These are phyloP conservation scores for Ceratopteris richardii DNA, from an alignment of 75 land plant species.

Conservation along the genomic window DNA sequence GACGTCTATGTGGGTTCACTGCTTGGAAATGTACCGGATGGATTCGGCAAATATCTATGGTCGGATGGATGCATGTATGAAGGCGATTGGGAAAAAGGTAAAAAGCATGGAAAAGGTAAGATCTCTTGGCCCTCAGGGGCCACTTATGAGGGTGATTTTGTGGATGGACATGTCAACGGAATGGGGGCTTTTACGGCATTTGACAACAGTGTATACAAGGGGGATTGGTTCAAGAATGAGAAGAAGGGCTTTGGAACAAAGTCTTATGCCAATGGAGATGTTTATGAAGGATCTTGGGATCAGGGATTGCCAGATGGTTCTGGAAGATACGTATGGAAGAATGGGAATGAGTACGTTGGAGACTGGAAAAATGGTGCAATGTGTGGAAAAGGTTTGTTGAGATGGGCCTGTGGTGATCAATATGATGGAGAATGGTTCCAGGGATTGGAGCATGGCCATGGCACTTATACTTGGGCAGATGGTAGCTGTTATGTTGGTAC, in stretches of 20 bases:
- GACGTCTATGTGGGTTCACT: conserved; percentile 67
- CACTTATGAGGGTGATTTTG: conserved; percentile 81
- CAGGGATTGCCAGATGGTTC: conserved; percentile 81
- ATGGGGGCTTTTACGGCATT: conserved; percentile 53
- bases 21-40: conserved; percentile 70
- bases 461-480: conserved; percentile 79
- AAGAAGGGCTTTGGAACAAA: conserved; percentile 87
- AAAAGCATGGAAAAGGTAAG: conserved; percentile 78
- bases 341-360: conserved; percentile 77
- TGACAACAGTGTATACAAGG: conserved; percentile 58
- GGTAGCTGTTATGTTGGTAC: conserved; percentile 85
- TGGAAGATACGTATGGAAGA: conserved; percentile 77
- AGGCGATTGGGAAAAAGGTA: conserved; percentile 92
- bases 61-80: conserved; percentile 83
- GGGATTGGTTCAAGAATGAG: conserved; percentile 70
- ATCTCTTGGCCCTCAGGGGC: conserved; percentile 80
- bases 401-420: conserved; percentile 75
- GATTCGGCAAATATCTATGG: conserved; percentile 82
- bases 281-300: conserved; percentile 91
- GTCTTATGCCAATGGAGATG: conserved; percentile 78
- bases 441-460: conserved; percentile 90
- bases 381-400: conserved; percentile 85
- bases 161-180: conserved; percentile 89
- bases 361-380: conserved; percentile 89
- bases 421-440: conserved; percentile 86